phyloP scores from a whole-genome alignment of 169 alveolate genomes.

The Plasmodium relictum region DNA sequence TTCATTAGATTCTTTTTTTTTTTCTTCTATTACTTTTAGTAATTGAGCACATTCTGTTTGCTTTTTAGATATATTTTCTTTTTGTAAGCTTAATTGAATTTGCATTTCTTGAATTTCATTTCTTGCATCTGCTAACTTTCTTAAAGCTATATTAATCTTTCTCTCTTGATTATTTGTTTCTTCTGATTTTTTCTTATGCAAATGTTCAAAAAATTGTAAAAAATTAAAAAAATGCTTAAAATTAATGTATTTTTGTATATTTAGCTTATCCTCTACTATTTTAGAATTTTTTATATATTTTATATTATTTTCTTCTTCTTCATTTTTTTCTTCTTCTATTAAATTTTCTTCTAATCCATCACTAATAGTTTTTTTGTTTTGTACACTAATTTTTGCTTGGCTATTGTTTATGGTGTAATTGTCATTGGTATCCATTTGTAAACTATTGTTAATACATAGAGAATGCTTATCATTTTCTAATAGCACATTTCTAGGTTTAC shows the following conservation, averaged over 20 bases:
- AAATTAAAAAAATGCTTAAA: constrained; percentile 70
- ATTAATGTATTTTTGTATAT: constrained; percentile 63
- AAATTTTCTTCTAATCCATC: constrained; percentile 21
- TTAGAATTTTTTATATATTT: constrained; percentile 68
- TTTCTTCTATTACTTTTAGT: constrained; percentile 89
- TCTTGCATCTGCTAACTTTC: constrained; percentile 91
- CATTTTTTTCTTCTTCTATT: constrained; percentile 7
- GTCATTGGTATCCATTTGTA: constrained; percentile 67
- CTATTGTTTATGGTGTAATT: constrained; percentile 28
- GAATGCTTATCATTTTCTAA: constrained; percentile 31
- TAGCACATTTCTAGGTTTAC: constrained; percentile 34
- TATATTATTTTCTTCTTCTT: constrained; percentile 36
- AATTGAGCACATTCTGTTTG: constrained; percentile 92
- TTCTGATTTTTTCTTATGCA: constrained; percentile 67
- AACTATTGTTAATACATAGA: constrained; percentile 42
- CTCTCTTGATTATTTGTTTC: constrained; percentile 82
- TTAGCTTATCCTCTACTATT: constrained; percentile 49
- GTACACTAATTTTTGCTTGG: constrained; percentile 14
- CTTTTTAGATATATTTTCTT: constrained; percentile 90
- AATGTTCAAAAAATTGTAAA: constrained; percentile 47
- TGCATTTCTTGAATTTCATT: constrained; percentile 90
- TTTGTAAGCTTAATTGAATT: constrained; percentile 88
- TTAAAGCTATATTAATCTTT: constrained; percentile 91
- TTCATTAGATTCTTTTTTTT: constrained; percentile 82
- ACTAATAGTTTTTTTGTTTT: constrained; percentile 22